A percentile compares a stretch with the other conserved stretches of the same genome.
Evolutionary conservation across 805 yeast genomes (phyloP).

Genomic region (Soucietia sequanensis): DNA sequence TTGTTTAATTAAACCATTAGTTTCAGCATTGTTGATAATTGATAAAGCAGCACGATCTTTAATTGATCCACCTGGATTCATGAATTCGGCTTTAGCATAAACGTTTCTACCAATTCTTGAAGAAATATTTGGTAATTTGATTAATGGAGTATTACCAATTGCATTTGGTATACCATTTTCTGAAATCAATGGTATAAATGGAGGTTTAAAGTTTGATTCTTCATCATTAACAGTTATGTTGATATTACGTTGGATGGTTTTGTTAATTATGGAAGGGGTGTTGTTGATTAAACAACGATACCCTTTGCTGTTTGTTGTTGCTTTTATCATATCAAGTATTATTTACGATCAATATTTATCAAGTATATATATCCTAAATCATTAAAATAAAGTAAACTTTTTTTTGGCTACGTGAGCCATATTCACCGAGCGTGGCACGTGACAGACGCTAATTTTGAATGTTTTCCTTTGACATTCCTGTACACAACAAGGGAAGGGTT

Average conservation of each 20-base stretch:
- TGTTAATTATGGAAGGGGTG: neutral
- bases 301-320: neutral
- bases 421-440: no score
- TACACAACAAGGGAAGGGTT: no score
- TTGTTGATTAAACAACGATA: neutral
- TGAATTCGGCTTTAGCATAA: constrained; percentile 87
- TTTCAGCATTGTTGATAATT: constrained; percentile 77
- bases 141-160: constrained; percentile 89
- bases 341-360: neutral
- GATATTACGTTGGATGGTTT: neutral
- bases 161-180: constrained; percentile 74
- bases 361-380: no score
- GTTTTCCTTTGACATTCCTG: no score
- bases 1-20: constrained; percentile 56
- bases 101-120: constrained; percentile 37
- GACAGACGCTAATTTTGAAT: no score
- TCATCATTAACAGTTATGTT: no score
- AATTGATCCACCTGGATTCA: constrained; percentile 93
- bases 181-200: constrained; percentile 65
- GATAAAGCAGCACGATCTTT: constrained; percentile 87
- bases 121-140: constrained; percentile 34
- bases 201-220: constrained; percentile 21
- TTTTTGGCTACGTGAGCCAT: no score
- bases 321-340: neutral
- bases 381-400: no score